A percentile compares a stretch with the other conserved stretches of the same genome.
Conservation (phyloP, 129 eudicot genomes). For the Flaveria trinervia region DNA sequence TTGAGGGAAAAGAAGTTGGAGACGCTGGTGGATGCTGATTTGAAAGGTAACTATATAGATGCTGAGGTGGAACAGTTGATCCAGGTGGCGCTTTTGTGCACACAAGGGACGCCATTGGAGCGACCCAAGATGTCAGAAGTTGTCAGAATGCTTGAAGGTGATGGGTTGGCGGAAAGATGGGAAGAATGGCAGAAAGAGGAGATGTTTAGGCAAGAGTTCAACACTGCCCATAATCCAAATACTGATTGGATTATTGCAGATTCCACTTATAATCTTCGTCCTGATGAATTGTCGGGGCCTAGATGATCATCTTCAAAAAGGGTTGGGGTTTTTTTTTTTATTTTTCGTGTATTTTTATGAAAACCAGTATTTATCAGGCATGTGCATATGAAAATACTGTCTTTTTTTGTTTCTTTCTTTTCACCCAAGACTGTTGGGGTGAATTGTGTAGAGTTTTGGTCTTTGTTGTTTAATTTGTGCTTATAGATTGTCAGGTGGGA, state of each 20-base stretch:
- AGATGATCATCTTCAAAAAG: constrained; percentile 45
- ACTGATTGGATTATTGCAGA: constrained; percentile 74
- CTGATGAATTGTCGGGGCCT: constrained; percentile 83
- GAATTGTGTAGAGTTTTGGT: constrained; percentile 42
- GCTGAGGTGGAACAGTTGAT: constrained; percentile 82
- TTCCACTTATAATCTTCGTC: constrained; percentile 73
- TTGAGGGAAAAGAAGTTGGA: constrained; percentile 81
- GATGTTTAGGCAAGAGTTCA: constrained; percentile 68
- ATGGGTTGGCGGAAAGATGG: constrained; percentile 90
- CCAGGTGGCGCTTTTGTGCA: constrained; percentile 87
- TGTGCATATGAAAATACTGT: constrained; percentile 38
- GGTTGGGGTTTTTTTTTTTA: neutral
- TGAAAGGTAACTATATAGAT: constrained; percentile 68
- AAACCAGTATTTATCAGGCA: constrained; percentile 24
- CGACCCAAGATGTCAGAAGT: constrained; percentile 97
- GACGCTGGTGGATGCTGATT: constrained; percentile 72
- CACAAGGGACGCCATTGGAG: constrained; percentile 71
- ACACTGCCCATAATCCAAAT: constrained; percentile 45
- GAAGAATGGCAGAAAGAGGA: constrained; percentile 97
- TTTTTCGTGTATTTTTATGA: constrained; percentile 13
- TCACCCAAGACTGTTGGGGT: constrained; percentile 25
- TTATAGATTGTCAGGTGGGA: constrained; percentile 38
- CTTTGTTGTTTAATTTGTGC: constrained; percentile 34
- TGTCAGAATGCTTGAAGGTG: constrained; percentile 94
- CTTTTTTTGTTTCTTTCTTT: constrained; percentile 7